Evolutionary conservation across 352 stramenopile species (phyloP).

Genomic region (Lagenidium giganteum): DNA sequence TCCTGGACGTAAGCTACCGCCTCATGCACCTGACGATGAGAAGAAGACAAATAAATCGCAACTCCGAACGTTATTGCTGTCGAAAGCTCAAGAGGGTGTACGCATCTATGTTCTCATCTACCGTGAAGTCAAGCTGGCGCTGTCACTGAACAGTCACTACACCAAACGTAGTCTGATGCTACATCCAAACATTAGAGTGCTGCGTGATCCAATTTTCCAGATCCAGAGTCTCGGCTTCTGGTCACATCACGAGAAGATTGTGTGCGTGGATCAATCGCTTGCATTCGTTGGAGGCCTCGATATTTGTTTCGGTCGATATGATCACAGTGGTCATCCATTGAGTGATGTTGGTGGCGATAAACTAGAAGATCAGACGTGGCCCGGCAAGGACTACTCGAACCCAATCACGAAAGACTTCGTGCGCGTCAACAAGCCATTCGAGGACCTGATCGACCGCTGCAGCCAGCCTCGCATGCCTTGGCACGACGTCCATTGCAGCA

Average conservation of each 20-base stretch:
- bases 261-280: conserved; percentile 85
- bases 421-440: conserved; percentile 75
- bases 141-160: conserved; percentile 86
- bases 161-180: conserved; percentile 76
- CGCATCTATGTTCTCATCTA: conserved; percentile 92
- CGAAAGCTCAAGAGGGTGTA: conserved; percentile 75
- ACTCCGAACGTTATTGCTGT: conserved; percentile 69
- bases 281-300: conserved; percentile 85
- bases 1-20: conserved; percentile 45
- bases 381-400: conserved; percentile 86
- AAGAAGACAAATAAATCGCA: conserved; percentile 64
- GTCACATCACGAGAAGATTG: conserved; percentile 93
- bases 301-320: conserved; percentile 86
- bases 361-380: conserved; percentile 54
- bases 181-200: conserved; percentile 84
- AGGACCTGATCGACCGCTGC: conserved; percentile 77
- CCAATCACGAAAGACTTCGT: conserved; percentile 89
- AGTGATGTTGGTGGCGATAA: conserved; percentile 57
- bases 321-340: conserved; percentile 70
- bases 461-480: conserved; percentile 84
- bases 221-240: conserved; percentile 88
- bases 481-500: conserved; percentile 86
- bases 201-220: conserved; percentile 89
- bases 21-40: conserved; percentile 28
- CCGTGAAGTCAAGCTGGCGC: conserved; percentile 83